Percentiles rank a stretch among this genome's conserved stretches.
phyloP scores from a whole-genome alignment of 2,329 filamentous ascomycete species.

The Penicillium frequentans region DNA sequence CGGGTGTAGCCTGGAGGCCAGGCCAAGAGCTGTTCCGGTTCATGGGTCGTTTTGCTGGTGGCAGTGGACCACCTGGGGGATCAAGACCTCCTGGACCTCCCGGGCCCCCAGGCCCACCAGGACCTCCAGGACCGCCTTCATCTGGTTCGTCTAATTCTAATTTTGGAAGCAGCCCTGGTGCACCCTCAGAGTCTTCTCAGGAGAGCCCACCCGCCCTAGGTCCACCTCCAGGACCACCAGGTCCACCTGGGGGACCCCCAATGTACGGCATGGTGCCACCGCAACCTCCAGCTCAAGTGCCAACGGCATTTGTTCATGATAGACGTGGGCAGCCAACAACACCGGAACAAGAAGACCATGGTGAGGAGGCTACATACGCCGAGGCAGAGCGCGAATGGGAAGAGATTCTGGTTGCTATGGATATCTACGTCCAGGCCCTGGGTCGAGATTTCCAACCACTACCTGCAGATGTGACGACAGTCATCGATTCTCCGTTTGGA shows the following conservation, averaged over 20 bases:
- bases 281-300: constrained; percentile 43
- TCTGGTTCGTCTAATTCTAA: constrained; percentile 1
- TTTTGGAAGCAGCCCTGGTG: background rate
- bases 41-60: constrained; percentile 31
- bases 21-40: constrained; percentile 49
- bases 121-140: constrained; percentile 3
- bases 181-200: constrained; percentile 13
- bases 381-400: constrained; percentile 78
- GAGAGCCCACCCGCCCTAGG: constrained; percentile 7
- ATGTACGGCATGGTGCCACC: constrained; percentile 53
- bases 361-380: constrained; percentile 65
- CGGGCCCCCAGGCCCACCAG: constrained; percentile 4
- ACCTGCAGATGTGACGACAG: constrained; percentile 63
- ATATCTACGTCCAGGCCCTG: constrained; percentile 56
- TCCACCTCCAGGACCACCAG: background rate
- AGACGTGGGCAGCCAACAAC: constrained; percentile 13
- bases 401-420: constrained; percentile 42
- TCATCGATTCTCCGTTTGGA: constrained; percentile 74
- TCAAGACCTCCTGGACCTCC: constrained; percentile 12
- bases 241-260: constrained; percentile 29
- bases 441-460: constrained; percentile 76
- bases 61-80: constrained; percentile 10
- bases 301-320: constrained; percentile 55
- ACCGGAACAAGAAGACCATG: constrained; percentile 49
- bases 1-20: constrained; percentile 59